Percentiles rank a stretch among this genome's conserved stretches.
Conservation (phyloP, 2,329 filamentous ascomycete genomes). For the Nemania sp. region DNA sequence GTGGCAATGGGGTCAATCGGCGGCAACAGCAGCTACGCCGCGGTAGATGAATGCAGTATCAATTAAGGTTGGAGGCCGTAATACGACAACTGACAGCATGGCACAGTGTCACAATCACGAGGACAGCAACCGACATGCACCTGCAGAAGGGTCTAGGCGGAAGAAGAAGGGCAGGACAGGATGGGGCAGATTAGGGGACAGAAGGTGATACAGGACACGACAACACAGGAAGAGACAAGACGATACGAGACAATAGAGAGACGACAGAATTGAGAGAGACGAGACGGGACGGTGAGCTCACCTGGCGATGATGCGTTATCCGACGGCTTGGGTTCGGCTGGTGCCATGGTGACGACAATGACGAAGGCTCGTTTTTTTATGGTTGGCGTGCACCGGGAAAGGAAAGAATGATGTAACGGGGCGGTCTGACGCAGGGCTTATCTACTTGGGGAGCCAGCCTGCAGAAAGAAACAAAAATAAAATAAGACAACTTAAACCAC, state of each 20-base stretch:
- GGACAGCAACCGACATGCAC: background rate
- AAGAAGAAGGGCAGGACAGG: background rate
- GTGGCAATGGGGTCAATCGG: constrained; percentile 24
- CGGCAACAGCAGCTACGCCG: constrained; percentile 6
- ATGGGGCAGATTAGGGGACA: too few species aligned
- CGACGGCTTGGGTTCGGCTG: constrained; percentile 41
- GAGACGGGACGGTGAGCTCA: constrained; percentile 31
- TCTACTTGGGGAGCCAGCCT: constrained; percentile 37
- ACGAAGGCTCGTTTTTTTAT: constrained; percentile 38
- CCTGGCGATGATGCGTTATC: constrained; percentile 43
- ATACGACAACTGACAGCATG: constrained; percentile 6
- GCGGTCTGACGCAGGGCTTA: constrained; percentile 36
- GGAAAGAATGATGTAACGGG: constrained; percentile 45
- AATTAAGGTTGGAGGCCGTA: constrained; percentile 6
- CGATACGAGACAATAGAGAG: background rate
- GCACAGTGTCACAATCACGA: constrained; percentile 12
- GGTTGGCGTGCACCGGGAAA: constrained; percentile 34
- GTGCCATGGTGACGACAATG: constrained; percentile 45
- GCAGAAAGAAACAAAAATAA: constrained; percentile 29
- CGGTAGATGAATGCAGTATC: constrained; percentile 3
- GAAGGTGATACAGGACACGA: background rate
- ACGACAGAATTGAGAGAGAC: background rate
- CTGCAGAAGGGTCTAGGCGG: constrained; percentile 14
- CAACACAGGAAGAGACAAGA: constrained; percentile 2
- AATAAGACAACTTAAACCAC: constrained; percentile 40